A percentile compares a stretch with the other conserved stretches of the same genome.
These are phyloP conservation scores for Citeromyces hawaiiensis DNA, from an alignment of 1,139 yeast genomes.

Conservation along the genomic window DNA sequence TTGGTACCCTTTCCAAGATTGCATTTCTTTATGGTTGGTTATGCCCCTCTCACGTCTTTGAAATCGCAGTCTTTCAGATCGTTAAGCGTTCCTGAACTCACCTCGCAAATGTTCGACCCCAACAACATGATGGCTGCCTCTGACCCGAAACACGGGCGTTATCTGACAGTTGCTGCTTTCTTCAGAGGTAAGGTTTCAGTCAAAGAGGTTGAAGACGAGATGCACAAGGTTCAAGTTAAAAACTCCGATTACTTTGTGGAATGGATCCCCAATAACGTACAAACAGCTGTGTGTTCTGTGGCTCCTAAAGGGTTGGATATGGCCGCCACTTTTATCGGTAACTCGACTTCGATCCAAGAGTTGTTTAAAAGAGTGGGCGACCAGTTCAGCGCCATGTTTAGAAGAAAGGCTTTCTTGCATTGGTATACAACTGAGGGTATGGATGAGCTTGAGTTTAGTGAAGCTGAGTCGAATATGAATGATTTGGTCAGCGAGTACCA, in stretches of 20 bases:
- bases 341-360: constrained; percentile 86
- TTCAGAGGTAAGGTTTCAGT: constrained; percentile 88
- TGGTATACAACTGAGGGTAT: constrained; percentile 94
- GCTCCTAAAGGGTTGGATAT: constrained; percentile 79
- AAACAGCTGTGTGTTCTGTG: constrained; percentile 84
- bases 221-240: constrained; percentile 73
- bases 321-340: constrained; percentile 88
- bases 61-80: constrained; percentile 75
- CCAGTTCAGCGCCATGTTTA: constrained; percentile 85
- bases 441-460: constrained; percentile 90
- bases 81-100: constrained; percentile 77
- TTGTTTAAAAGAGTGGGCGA: constrained; percentile 81
- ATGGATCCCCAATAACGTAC: constrained; percentile 96
- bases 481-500: constrained; percentile 84
- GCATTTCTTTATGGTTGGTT: constrained; percentile 91
- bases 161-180: constrained; percentile 88
- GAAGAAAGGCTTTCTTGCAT: constrained; percentile 89
- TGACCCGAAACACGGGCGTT: constrained; percentile 83
- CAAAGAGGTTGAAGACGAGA: constrained; percentile 89
- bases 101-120: constrained; percentile 87
- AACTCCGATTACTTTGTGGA: constrained; percentile 78
- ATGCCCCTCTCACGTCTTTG: constrained; percentile 77
- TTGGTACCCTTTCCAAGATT: constrained; percentile 91
- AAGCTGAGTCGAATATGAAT: constrained; percentile 76
- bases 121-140: constrained; percentile 94